phyloP scores from a whole-genome alignment of 2,329 filamentous ascomycete species.

The Mycosphaerella arachidis region DNA sequence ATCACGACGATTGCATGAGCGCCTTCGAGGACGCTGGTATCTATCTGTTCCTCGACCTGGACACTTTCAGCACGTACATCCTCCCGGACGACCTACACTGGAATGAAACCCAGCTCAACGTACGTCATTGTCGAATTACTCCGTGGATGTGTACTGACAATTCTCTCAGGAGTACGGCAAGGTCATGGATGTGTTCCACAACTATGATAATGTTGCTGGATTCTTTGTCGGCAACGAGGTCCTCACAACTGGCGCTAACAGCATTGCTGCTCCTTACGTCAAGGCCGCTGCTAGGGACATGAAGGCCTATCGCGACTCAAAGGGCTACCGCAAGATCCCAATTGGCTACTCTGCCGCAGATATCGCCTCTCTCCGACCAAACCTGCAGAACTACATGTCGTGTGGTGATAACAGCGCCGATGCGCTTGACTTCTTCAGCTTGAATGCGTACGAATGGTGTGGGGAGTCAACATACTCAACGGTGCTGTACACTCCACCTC shows the following conservation, averaged over 20 bases:
- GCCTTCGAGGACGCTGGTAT: constrained; percentile 76
- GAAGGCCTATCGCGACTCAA: constrained; percentile 71
- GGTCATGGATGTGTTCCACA: constrained; percentile 72
- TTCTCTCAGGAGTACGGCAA: constrained; percentile 54
- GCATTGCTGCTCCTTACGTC: constrained; percentile 67
- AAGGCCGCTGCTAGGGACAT: constrained; percentile 77
- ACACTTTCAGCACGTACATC: constrained; percentile 68
- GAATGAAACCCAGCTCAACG: constrained; percentile 62
- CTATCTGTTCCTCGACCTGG: constrained; percentile 79
- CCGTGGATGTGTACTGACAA: not conserved
- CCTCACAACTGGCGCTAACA: constrained; percentile 55
- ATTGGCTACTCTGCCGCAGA: constrained; percentile 85
- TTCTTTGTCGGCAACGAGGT: constrained; percentile 90
- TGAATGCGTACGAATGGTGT: constrained; percentile 58
- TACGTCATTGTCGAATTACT: not conserved
- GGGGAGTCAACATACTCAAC: constrained; percentile 15
- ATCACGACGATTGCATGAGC: constrained; percentile 77
- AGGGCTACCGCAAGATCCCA: constrained; percentile 75
- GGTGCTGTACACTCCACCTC: too few relatives aligned
- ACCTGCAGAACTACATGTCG: constrained; percentile 69
- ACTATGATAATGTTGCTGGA: constrained; percentile 74
- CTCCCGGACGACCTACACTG: constrained; percentile 53
- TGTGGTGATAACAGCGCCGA: constrained; percentile 68
- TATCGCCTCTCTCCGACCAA: constrained; percentile 64
- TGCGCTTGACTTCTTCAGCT: constrained; percentile 73